Evolutionary conservation across 2,329 filamentous ascomycete genomes (phyloP).

Genomic region (Stagonosporopsis chrysanthemi): DNA sequence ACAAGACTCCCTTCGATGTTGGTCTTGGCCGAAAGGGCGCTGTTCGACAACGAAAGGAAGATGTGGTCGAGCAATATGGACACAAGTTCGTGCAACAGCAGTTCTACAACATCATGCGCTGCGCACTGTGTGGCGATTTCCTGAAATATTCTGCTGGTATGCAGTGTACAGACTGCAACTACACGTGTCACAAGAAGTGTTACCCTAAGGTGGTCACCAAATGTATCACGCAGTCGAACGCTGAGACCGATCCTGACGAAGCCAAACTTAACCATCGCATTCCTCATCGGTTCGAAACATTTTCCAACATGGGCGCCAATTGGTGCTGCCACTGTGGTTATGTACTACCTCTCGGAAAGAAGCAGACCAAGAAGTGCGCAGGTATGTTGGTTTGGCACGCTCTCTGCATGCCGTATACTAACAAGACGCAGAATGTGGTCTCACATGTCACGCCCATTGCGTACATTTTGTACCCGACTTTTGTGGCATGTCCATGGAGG

Average conservation of each 20-base stretch:
- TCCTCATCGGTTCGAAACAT: slow-evolving; percentile 95
- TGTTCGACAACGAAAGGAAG: slow-evolving; percentile 96
- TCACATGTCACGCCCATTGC: slow-evolving; percentile 90
- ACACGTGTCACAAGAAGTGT: slow-evolving; percentile 98
- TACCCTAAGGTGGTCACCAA: slow-evolving; percentile 97
- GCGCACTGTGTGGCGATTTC: slow-evolving; percentile 95
- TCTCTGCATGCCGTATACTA: slow-evolving; percentile 21
- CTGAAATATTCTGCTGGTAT: slow-evolving; percentile 98
- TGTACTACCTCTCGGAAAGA: slow-evolving; percentile 91
- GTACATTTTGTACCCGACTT: slow-evolving; percentile 97
- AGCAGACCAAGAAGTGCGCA: slow-evolving; percentile 90
- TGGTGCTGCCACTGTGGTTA: slow-evolving; percentile 99
- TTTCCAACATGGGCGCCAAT: slow-evolving; percentile 96
- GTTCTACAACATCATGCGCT: slow-evolving; percentile 99
- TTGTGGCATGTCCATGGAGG: slow-evolving; percentile 98
- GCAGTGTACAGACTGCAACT: slow-evolving; percentile 99
- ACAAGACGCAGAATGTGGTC: slow-evolving; percentile 75
- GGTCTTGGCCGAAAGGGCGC: slow-evolving; percentile 95
- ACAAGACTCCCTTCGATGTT: slow-evolving; percentile 81
- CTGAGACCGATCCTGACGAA: slow-evolving; percentile 96
- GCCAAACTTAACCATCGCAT: slow-evolving; percentile 99
- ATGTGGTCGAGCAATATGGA: slow-evolving; percentile 97
- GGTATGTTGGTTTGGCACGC: slow-evolving; percentile 61
- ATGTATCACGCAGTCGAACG: slow-evolving; percentile 99
- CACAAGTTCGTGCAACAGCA: slow-evolving; percentile 99